These are phyloP conservation scores for Fusarium vanettenii DNA, from an alignment of 2,329 filamentous ascomycete genomes.

Conservation along the genomic window DNA sequence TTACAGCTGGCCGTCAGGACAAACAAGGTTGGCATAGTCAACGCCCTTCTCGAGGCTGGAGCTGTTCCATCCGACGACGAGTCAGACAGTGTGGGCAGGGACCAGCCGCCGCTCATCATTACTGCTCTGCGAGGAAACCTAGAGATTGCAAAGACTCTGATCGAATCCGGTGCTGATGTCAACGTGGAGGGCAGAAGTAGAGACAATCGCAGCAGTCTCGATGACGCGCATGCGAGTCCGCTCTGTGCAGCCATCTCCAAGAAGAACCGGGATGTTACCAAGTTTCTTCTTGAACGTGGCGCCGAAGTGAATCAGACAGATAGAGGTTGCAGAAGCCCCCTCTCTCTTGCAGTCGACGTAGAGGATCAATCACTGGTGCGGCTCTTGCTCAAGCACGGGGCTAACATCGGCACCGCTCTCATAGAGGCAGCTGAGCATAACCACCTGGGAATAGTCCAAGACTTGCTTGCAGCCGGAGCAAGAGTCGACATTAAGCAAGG, in stretches of 20 bases:
- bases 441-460: conserved; percentile 3
- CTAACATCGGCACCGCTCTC: background rate
- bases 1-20: background rate
- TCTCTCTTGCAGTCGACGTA: background rate
- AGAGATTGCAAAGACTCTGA: background rate
- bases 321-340: background rate
- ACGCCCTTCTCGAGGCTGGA: background rate
- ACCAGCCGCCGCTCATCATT: background rate
- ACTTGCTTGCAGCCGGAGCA: background rate
- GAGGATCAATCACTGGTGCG: background rate
- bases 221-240: background rate
- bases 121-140: background rate
- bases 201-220: background rate
- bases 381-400: conserved; percentile 1
- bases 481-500: background rate
- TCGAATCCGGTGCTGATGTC: background rate
- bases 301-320: conserved; percentile 1
- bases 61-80: background rate
- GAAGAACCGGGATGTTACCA: background rate
- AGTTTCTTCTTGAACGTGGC: background rate
- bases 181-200: background rate
- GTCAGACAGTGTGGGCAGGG: background rate
- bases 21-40: background rate
- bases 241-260: background rate
- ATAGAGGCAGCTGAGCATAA: background rate